phyloP scores from a whole-genome alignment of 441 rosid species.

The Gossypium schwendimanii region DNA sequence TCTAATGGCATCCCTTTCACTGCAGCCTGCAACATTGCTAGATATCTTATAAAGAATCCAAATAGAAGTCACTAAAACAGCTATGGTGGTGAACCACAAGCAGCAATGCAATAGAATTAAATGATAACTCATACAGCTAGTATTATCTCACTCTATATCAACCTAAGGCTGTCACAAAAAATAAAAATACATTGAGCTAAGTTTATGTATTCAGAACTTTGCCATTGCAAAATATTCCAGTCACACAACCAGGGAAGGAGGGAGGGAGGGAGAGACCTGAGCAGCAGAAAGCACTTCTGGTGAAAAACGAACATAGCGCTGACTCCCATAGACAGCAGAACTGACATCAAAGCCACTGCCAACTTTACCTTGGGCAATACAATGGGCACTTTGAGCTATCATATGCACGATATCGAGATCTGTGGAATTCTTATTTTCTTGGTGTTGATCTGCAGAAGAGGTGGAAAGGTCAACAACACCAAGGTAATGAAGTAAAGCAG shows the following conservation, averaged over 20 bases:
- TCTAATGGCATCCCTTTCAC: conserved; percentile 41
- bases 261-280: conserved; percentile 48
- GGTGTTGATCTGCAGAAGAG: conserved; percentile 23
- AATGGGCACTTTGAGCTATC: conserved; percentile 88
- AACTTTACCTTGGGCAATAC: conserved; percentile 96
- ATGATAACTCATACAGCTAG: background rate
- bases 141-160: background rate
- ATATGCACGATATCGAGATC: conserved; percentile 71
- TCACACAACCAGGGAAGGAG: background rate
- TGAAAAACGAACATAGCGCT: conserved; percentile 86
- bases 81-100: conserved; percentile 6
- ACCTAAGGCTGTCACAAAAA: background rate
- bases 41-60: background rate
- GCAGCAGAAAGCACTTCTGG: conserved; percentile 77
- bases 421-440: conserved; percentile 25
- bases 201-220: background rate
- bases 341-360: conserved; percentile 99
- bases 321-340: conserved; percentile 96
- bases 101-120: conserved; percentile 1
- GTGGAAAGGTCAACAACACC: conserved; percentile 70
- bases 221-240: background rate
- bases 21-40: conserved; percentile 42
- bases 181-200: background rate
- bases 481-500: conserved; percentile 85
- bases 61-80: background rate